Evolutionary conservation across 1,284 basidiomycete genomes (phyloP).

Genomic region (Trichosporon inkin): DNA sequence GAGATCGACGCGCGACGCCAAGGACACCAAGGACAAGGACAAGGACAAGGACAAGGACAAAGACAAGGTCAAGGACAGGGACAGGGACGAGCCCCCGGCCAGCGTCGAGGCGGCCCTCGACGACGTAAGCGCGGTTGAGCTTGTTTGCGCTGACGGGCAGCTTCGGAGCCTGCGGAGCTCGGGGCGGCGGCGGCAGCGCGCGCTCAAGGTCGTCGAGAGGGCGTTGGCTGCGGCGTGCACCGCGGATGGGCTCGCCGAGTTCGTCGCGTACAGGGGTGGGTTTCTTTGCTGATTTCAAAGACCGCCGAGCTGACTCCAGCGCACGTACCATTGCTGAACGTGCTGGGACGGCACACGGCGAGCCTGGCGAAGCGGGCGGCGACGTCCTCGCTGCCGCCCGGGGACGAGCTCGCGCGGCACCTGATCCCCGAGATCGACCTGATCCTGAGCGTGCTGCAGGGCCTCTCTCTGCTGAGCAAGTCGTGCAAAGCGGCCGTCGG

Average conservation of each 20-base stretch:
- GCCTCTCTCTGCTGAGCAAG: slow-evolving; percentile 66
- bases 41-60: too few species aligned
- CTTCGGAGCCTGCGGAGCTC: slow-evolving; percentile 32
- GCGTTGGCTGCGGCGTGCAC: slow-evolving; percentile 21
- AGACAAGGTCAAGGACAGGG: too few species aligned
- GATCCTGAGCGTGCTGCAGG: slow-evolving; percentile 68
- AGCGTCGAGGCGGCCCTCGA: slow-evolving; percentile 1
- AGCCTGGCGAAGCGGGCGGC: slow-evolving; percentile 29
- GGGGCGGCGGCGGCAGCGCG: slow-evolving; percentile 26
- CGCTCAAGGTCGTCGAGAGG: slow-evolving; percentile 28
- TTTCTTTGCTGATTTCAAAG: too few species aligned
- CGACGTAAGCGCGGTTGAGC: slow-evolving; percentile 1
- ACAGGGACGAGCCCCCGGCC: not conserved
- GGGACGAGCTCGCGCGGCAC: slow-evolving; percentile 29
- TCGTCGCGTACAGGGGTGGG: slow-evolving; percentile 17
- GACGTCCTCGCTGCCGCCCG: slow-evolving; percentile 27
- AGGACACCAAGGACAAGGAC: not conserved
- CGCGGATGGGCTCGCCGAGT: slow-evolving; percentile 3
- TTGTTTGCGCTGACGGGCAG: slow-evolving; percentile 17
- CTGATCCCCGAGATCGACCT: slow-evolving; percentile 35
- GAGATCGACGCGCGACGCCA: not conserved
- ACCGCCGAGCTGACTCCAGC: slow-evolving; percentile 22
- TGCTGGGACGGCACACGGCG: slow-evolving; percentile 37
- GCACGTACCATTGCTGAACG: slow-evolving; percentile 29
- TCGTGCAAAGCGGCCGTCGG: slow-evolving; percentile 67